A percentile compares a stretch with the other conserved stretches of the same genome.
phyloP scores from a whole-genome alignment of 352 stramenopile genomes.

The Thraustochytrium sp. region DNA sequence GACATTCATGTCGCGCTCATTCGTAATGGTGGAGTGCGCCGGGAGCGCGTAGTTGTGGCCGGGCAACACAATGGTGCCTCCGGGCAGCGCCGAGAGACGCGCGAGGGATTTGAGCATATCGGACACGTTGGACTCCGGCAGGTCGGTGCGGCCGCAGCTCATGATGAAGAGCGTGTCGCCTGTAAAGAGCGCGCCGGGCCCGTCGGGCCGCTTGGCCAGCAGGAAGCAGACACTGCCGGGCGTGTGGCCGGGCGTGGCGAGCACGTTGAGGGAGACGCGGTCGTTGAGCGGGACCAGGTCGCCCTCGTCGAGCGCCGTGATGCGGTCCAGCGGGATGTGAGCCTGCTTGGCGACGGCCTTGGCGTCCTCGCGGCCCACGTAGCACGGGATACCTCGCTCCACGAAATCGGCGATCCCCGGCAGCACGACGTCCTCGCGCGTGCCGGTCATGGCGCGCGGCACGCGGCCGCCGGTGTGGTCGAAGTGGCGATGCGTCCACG shows the following conservation, averaged over 20 bases:
- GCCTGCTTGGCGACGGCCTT: conserved; percentile 10
- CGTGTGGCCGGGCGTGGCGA: conserved; percentile 36
- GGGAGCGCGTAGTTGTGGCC: conserved; percentile 41
- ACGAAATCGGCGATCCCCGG: conserved; percentile 36
- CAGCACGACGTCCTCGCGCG: neutral
- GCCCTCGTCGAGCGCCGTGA: neutral
- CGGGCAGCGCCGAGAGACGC: neutral
- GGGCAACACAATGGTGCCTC: conserved; percentile 18
- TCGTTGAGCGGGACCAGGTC: neutral
- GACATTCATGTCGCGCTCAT: conserved; percentile 36
- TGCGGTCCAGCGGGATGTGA: neutral
- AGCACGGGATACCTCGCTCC: neutral
- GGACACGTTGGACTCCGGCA: conserved; percentile 10
- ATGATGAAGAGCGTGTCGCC: conserved; percentile 44
- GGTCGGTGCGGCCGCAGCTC: conserved; percentile 17
- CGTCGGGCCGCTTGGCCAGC: neutral
- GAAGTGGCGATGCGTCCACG: conserved; percentile 32
- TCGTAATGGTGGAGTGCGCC: conserved; percentile 4
- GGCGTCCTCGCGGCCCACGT: neutral
- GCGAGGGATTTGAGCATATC: conserved; percentile 40
- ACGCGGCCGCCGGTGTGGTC: conserved; percentile 36
- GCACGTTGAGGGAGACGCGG: neutral
- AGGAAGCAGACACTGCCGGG: conserved; percentile 31
- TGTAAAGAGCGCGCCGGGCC: conserved; percentile 17
- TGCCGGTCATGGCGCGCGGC: conserved; percentile 6